phyloP scores from a whole-genome alignment of 352 stramenopile species.

The Pythium aristosporum region DNA sequence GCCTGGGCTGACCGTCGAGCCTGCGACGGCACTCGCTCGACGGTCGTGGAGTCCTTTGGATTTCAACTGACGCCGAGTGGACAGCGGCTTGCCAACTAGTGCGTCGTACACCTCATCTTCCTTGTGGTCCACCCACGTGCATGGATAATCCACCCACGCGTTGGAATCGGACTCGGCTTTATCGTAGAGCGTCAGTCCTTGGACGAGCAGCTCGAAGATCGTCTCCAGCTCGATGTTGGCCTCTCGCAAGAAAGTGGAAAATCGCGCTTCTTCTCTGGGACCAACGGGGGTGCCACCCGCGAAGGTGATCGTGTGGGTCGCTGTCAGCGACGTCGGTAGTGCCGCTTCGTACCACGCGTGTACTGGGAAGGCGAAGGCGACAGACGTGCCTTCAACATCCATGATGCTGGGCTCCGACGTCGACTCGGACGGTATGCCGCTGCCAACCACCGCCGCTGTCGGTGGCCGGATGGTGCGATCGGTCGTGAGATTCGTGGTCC shows the following conservation, averaged over 20 bases:
- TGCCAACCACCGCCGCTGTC: neutral
- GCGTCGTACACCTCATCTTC: neutral
- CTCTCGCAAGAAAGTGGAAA: slow-evolving; percentile 20
- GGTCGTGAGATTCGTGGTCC: slow-evolving; percentile 4
- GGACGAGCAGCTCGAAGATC: slow-evolving; percentile 38
- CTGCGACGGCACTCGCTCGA: too few species aligned
- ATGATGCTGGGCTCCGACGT: slow-evolving; percentile 2
- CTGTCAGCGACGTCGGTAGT: slow-evolving; percentile 24
- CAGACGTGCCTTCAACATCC: slow-evolving; percentile 33
- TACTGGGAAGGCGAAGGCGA: slow-evolving; percentile 34
- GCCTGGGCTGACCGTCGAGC: too few species aligned
- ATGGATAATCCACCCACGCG: slow-evolving; percentile 33
- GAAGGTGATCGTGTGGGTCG: slow-evolving; percentile 25
- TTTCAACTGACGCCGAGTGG: neutral
- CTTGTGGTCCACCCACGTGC: slow-evolving; percentile 26
- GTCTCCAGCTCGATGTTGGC: slow-evolving; percentile 24
- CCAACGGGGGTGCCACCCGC: neutral
- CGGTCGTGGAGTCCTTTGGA: too few species aligned
- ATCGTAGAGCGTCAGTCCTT: slow-evolving; percentile 34
- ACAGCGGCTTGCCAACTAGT: neutral
- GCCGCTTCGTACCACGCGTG: slow-evolving; percentile 40
- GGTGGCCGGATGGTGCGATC: slow-evolving; percentile 22
- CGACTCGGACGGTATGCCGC: neutral
- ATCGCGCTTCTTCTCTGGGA: slow-evolving; percentile 1
- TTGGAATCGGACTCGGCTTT: slow-evolving; percentile 34